phyloP scores from a whole-genome alignment of 768 basidiomycete genomes.

The Leccinum arenicola region DNA sequence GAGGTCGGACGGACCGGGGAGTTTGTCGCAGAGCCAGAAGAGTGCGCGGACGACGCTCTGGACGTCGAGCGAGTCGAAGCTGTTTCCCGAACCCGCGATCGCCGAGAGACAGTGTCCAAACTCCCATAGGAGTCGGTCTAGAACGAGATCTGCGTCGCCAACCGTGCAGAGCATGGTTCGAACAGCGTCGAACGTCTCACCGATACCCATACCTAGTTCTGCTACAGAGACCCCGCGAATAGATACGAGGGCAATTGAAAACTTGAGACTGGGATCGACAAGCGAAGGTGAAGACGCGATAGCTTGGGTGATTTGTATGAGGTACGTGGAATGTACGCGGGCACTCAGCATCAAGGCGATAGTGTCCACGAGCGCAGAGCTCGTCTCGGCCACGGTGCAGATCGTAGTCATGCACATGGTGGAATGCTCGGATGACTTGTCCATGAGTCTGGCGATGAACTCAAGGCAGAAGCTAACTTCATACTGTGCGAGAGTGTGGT shows the following conservation, averaged over 20 bases:
- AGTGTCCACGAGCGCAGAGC: constrained; percentile 37
- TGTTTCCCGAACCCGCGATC: constrained; percentile 26
- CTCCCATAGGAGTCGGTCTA: constrained; percentile 28
- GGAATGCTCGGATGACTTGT: constrained; percentile 36
- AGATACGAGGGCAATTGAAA: constrained; percentile 33
- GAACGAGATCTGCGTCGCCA: constrained; percentile 21
- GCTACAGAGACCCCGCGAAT: constrained; percentile 30
- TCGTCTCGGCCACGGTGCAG: constrained; percentile 41
- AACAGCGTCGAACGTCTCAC: constrained; percentile 26
- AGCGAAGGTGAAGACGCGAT: constrained; percentile 27
- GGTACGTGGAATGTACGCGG: constrained; percentile 43
- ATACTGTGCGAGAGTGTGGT: constrained; percentile 41
- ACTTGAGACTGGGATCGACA: constrained; percentile 29
- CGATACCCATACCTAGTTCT: constrained; percentile 17
- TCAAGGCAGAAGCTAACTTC: constrained; percentile 50
- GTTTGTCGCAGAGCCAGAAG: constrained; percentile 53
- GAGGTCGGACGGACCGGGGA: constrained; percentile 44
- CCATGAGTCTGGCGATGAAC: constrained; percentile 46
- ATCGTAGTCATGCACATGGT: constrained; percentile 46
- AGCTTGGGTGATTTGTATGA: constrained; percentile 41
- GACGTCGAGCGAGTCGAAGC: constrained; percentile 29
- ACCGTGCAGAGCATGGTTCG: constrained; percentile 26
- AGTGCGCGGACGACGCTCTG: constrained; percentile 46
- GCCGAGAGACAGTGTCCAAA: constrained; percentile 36
- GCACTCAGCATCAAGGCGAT: constrained; percentile 48